Evolutionary conservation across 805 yeast genomes (phyloP), one percentile per base, ranked within the genome.

Genomic region (Wickerhamiella kazuoi): DNA sequence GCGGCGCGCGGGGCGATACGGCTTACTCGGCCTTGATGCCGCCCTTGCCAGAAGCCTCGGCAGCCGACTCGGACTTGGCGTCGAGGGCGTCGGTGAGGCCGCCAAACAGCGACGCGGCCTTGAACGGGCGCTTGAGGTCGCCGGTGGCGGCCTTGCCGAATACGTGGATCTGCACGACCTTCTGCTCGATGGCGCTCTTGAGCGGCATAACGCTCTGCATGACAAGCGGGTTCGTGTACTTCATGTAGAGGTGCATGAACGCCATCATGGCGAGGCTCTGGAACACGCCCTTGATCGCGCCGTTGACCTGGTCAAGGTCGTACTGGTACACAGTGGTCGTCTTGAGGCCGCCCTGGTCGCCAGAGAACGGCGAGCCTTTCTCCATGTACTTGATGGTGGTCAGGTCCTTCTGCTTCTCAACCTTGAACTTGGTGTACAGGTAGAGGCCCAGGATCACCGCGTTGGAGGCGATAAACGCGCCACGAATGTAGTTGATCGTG

Each of bases 231-330:
- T 90, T 84, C 61, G 96, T 84, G 71, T 83, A 90, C 64, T 83
- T 79, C 93, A 90, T 74, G 74, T 87, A 87, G 46, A 90, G 56
- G 63, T 90, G 98, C 97, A 87, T 86, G 76, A 87, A 80, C 20
- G 79, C 93, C 86, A 90, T 86, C 94, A 90, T 83, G 53, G 93
- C 95, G 50, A 86, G 57, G 47, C 93, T 79, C 46, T 93, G 80
- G 69, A 78, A 76, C 49, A 83, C 72, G 47, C 93, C 74, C 63
- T 80, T 83, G 61, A 86, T 70, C 44, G 83, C 76, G 38, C 72
- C 44, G 60, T 80, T 75, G 45, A 87, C 71, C 66, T 87, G 95
- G 56, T 75, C 70, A 59, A 86, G 71, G 62, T 90, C 98, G 68
- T 90, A 90, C 52, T 90, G 95, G 68, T 75, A 82, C 48, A 84